A percentile compares a stretch with the other conserved stretches of the same genome.
Conservation (phyloP, 257 asterid genomes). For the Solanum peruvianum region DNA sequence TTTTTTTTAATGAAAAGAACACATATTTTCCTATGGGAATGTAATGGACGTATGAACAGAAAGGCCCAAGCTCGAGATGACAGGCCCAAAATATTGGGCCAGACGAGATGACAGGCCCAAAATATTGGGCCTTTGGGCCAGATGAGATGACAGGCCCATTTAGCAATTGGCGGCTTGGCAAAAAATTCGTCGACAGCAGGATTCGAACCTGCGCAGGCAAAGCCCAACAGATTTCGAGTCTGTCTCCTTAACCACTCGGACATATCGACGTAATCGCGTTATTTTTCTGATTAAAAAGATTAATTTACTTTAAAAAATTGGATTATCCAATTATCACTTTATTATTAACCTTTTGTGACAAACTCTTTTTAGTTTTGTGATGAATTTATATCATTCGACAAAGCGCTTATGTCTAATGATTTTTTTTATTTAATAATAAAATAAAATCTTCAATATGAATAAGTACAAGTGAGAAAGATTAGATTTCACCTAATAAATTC, state of each 20-base stretch:
- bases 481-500: too few relatives aligned
- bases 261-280: constrained; percentile 4
- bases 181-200: constrained; percentile 40
- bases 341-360: neutral
- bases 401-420: neutral
- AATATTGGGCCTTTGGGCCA: neutral
- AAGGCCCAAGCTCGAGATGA: neutral
- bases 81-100: neutral
- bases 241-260: constrained; percentile 62
- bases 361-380: too few relatives aligned
- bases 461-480: too few relatives aligned
- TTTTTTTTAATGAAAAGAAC: neutral
- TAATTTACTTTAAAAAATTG: neutral
- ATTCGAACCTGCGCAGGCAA: constrained; percentile 62
- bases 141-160: neutral
- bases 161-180: neutral
- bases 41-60: neutral
- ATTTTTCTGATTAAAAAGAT: fast-evolving
- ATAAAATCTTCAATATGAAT: neutral
- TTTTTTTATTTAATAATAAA: too few relatives aligned
- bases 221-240: constrained; percentile 60
- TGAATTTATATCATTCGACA: too few relatives aligned
- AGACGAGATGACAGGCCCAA: neutral
- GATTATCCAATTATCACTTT: neutral
- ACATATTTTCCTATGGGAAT: neutral